A percentile compares a stretch with the other conserved stretches of the same genome.
Evolutionary conservation across 2,329 filamentous ascomycete species (phyloP).

Genomic region (Xylariaceae sp.): DNA sequence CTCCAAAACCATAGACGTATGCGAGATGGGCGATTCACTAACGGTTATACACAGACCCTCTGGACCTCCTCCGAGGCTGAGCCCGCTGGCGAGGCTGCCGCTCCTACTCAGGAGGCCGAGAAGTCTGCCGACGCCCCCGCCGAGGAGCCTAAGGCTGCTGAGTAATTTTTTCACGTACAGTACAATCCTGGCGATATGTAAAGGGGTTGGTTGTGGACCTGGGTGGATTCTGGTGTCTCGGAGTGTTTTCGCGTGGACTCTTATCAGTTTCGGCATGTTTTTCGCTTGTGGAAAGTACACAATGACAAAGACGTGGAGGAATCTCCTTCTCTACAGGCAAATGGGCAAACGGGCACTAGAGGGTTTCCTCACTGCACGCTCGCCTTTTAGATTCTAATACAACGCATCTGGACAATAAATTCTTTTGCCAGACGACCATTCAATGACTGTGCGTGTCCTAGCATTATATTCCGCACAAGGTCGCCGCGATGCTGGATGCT

Average conservation of each 20-base stretch:
- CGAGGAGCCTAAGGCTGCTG: conserved; percentile 65
- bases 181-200: conserved; percentile 39
- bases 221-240: conserved; percentile 56
- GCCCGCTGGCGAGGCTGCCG: conserved; percentile 51
- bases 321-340: conserved; percentile 32
- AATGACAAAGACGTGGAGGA: conserved; percentile 35
- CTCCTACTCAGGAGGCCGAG: conserved; percentile 51
- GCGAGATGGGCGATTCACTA: neutral
- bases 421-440: conserved; percentile 27
- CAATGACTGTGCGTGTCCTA: neutral
- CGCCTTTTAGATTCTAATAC: conserved; percentile 53
- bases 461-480: too few relatives aligned
- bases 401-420: conserved; percentile 55
- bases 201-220: conserved; percentile 41
- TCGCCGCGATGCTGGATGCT: neutral
- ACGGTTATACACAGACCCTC: conserved; percentile 62
- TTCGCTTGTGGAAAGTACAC: conserved; percentile 45
- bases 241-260: conserved; percentile 55
- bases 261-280: conserved; percentile 43
- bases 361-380: conserved; percentile 41
- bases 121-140: conserved; percentile 50
- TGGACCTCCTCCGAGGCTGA: conserved; percentile 99
- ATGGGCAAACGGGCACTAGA: conserved; percentile 41
- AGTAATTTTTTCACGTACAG: conserved; percentile 42
- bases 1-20: neutral